Evolutionary conservation across 768 basidiomycete genomes (phyloP).

Genomic region (Hypholoma sublateritium): DNA sequence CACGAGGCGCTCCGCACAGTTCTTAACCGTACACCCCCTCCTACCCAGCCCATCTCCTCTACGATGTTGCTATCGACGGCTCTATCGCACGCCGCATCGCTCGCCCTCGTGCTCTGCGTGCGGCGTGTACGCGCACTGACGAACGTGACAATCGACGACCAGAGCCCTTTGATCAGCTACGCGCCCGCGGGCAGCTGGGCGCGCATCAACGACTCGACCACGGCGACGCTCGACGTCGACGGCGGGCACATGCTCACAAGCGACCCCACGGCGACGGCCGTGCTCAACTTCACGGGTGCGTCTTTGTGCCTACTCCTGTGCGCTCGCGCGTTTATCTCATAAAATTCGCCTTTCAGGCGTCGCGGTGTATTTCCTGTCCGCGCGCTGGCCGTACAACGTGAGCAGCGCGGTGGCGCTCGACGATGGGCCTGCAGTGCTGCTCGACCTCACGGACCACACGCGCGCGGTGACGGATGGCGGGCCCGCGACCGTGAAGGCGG

Average conservation of each 20-base stretch:
- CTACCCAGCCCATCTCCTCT: neutral
- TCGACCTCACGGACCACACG: constrained; percentile 6
- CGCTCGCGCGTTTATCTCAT: too few relatives aligned
- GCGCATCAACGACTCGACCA: constrained; percentile 15
- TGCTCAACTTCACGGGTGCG: constrained; percentile 33
- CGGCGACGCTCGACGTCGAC: constrained; percentile 21
- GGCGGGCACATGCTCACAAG: constrained; percentile 12
- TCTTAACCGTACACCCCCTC: neutral
- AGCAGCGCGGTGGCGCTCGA: constrained; percentile 30
- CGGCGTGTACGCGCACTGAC: constrained; percentile 14
- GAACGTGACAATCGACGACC: constrained; percentile 25
- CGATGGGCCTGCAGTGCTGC: constrained; percentile 8
- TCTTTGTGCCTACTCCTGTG: too few relatives aligned
- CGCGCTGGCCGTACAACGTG: constrained; percentile 39
- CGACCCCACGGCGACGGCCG: constrained; percentile 25
- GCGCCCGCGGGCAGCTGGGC: constrained; percentile 19
- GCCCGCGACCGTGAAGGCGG: constrained; percentile 2
- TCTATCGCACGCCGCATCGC: neutral
- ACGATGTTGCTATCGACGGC: neutral
- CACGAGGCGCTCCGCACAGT: neutral
- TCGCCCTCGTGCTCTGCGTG: neutral
- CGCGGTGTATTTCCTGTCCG: constrained; percentile 37
- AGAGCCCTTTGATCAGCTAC: constrained; percentile 21
- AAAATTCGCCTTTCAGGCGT: constrained; percentile 23
- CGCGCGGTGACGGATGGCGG: neutral